Evolutionary conservation across 2,329 filamentous ascomycete genomes (phyloP).

Genomic region (Fusarium sp.): DNA sequence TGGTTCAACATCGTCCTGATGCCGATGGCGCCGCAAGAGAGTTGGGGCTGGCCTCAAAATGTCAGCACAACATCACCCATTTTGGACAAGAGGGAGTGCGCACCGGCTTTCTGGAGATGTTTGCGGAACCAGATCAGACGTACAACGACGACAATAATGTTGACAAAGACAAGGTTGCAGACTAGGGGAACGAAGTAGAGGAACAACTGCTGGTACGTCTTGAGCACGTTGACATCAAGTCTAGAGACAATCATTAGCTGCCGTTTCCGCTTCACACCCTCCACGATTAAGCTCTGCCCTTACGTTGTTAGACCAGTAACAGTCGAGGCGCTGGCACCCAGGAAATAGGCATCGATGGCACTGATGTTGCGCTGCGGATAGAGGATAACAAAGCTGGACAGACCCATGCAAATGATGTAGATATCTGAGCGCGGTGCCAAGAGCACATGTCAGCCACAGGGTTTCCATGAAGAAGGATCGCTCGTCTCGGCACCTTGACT

Average conservation of each 20-base stretch:
- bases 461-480: conserved; percentile 1
- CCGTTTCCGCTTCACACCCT: background rate
- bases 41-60: conserved; percentile 13
- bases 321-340: conserved; percentile 65
- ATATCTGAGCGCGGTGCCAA: conserved; percentile 34
- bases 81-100: background rate
- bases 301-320: conserved; percentile 68
- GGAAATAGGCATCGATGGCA: conserved; percentile 65
- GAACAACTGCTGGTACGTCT: conserved; percentile 67
- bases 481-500: conserved; percentile 16
- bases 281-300: conserved; percentile 29
- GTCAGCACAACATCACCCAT: conserved; percentile 11
- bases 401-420: conserved; percentile 46
- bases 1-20: conserved; percentile 1
- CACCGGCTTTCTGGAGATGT: conserved; percentile 58
- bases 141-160: conserved; percentile 64
- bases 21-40: conserved; percentile 27
- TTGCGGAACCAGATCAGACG: conserved; percentile 66
- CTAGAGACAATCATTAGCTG: conserved; percentile 50
- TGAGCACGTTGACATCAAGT: conserved; percentile 64
- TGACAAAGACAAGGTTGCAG: conserved; percentile 65
- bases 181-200: conserved; percentile 66
- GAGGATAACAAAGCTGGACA: conserved; percentile 41
- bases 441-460: conserved; percentile 21
- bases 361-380: conserved; percentile 45